Conservation (phyloP, 1,139 yeast genomes). For the Lodderomyces beijingensis region DNA sequence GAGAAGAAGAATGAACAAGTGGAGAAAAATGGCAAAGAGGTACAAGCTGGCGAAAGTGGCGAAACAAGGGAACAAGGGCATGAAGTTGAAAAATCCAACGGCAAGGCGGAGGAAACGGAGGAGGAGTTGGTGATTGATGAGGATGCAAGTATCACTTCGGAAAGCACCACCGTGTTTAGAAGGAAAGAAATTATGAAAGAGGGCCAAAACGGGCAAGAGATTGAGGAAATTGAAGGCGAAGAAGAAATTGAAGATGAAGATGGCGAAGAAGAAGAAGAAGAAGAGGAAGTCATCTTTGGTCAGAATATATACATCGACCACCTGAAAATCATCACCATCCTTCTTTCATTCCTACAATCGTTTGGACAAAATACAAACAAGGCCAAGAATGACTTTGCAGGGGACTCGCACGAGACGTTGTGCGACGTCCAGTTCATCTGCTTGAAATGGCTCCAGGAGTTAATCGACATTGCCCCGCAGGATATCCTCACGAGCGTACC, state of each 20-base stretch:
- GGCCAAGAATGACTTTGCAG: constrained; percentile 25
- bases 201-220: constrained; percentile 9
- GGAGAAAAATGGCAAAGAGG: constrained; percentile 3
- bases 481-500: constrained; percentile 64
- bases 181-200: constrained; percentile 11
- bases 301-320: constrained; percentile 84
- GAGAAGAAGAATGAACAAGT: constrained; percentile 6
- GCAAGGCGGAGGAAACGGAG: constrained; percentile 5
- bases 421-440: constrained; percentile 79
- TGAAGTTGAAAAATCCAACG: constrained; percentile 1
- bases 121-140: constrained; percentile 13
- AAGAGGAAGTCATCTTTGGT: constrained; percentile 54
- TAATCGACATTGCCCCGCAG: constrained; percentile 70
- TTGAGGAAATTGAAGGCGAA: not conserved
- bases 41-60: constrained; percentile 2
- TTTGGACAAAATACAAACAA: constrained; percentile 15
- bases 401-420: constrained; percentile 46
- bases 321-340: constrained; percentile 72
- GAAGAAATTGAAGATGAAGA: constrained; percentile 4
- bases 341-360: constrained; percentile 71
- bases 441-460: constrained; percentile 75
- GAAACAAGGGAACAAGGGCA: not conserved
- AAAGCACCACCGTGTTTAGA: constrained; percentile 16
- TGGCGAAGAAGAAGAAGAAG: constrained; percentile 5
- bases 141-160: constrained; percentile 22